Base-by-base conservation (phyloP, 305 asterid species). In the Rubia tinctorum region DNA sequence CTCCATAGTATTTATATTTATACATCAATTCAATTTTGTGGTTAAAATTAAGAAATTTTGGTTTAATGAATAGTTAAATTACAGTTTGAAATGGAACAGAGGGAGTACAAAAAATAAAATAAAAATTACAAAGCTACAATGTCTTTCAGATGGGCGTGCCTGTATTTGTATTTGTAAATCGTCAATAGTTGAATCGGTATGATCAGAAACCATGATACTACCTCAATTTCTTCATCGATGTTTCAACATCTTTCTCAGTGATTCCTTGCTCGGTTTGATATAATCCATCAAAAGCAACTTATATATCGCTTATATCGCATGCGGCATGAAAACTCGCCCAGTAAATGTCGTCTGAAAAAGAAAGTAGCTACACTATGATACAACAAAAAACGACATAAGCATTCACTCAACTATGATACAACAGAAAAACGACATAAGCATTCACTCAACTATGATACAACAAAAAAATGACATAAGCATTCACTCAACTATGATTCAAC, bases 171-270 rank as follows among this genome's bases (percentile, higher is more conserved):
- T 20, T 12, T 39, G 67, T 1, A n/a, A 63, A 63, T 8, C 15
- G 23, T 40, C 51, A n/a, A 37, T 39, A 0, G 2, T 23, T 39
- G 7, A 64, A 63, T 14, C 47, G 17, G 55, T 64, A 59, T 22
- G 44, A 27, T 34, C 51, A 22, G 3, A 8, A 58, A 65, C 58
- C 39, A 56, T 15, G 58, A 73, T 40, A 64, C 71, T 42, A 83
- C 99, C 99, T 95, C 99, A 77, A 95, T 89, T 80, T 92, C 22
- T 95, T 96, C 99, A 95, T 95, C 71, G 99, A 90, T 69, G 83
- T 84, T 60, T 81, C 80, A 68, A 95, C 87, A 78, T 95, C 96
- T 68, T 90, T 90, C 80, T 95, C 98, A 63, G 93, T 91, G 99
- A 92, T 71, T 92, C 97, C 84, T 92, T 95, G 97, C 99, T 95